These are phyloP conservation scores for Xanthoconium stramineum DNA, from an alignment of 768 basidiomycete genomes.

Conservation along the genomic window DNA sequence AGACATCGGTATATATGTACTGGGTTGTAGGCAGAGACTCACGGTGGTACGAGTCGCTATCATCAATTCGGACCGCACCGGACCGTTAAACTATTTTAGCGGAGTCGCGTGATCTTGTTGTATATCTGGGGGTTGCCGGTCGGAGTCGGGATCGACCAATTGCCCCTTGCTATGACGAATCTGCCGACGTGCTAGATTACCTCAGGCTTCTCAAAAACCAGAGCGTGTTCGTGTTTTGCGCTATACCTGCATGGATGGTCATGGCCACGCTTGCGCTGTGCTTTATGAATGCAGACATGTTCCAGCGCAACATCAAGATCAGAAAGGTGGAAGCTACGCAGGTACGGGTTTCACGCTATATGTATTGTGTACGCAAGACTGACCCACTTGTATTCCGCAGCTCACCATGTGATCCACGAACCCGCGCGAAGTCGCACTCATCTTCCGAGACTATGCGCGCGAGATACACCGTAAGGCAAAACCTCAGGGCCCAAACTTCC, in stretches of 20 bases:
- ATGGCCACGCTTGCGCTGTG: constrained; percentile 90
- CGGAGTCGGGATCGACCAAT: too few species aligned
- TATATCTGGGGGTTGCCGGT: too few species aligned
- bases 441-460: constrained; percentile 81
- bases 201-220: constrained; percentile 84
- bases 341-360: constrained; percentile 41
- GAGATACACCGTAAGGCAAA: constrained; percentile 78
- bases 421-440: constrained; percentile 83
- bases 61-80: too few species aligned
- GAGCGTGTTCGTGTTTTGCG: constrained; percentile 92
- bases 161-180: too few species aligned
- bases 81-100: too few species aligned
- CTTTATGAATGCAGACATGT: constrained; percentile 89
- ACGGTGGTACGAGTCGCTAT: too few species aligned
- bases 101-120: too few species aligned
- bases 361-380: background rate
- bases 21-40: too few species aligned
- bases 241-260: constrained; percentile 93
- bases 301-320: constrained; percentile 91
- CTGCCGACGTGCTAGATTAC: constrained; percentile 90
- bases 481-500: constrained; percentile 83
- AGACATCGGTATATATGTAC: constrained; percentile 19
- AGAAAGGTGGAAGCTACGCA: constrained; percentile 84
- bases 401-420: constrained; percentile 92
- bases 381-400: constrained; percentile 36